A percentile compares a stretch with the other conserved stretches of the same genome.
Evolutionary conservation across 169 alveolate species (phyloP).

Genomic region (Eimeria sp.): DNA sequence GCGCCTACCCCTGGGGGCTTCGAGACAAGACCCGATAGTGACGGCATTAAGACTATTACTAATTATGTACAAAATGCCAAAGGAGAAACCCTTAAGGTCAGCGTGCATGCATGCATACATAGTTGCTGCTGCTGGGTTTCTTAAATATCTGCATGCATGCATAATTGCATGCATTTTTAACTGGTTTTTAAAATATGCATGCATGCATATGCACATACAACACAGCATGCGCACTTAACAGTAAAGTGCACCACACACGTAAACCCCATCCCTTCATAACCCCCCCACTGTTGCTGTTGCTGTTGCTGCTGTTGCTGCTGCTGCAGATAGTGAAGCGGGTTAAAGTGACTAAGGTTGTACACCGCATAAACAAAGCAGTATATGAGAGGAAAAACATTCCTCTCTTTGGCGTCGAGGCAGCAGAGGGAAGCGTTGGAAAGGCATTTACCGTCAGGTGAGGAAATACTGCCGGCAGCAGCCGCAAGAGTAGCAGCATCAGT

Average conservation of each 20-base stretch:
- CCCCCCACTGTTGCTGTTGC: neutral
- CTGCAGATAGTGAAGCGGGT: slow-evolving; percentile 89
- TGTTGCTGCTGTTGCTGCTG: slow-evolving; percentile 10
- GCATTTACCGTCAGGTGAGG: slow-evolving; percentile 49
- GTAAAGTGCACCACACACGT: neutral
- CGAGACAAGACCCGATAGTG: slow-evolving; percentile 67
- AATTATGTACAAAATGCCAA: slow-evolving; percentile 87
- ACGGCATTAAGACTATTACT: slow-evolving; percentile 90
- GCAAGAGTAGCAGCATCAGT: neutral
- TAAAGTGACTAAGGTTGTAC: slow-evolving; percentile 86
- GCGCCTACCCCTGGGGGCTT: slow-evolving; percentile 65
- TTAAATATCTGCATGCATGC: neutral
- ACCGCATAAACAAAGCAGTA: slow-evolving; percentile 87
- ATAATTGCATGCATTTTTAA: neutral
- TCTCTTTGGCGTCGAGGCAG: slow-evolving; percentile 85
- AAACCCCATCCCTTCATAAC: neutral
- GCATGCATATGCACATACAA: neutral
- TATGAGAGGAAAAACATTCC: slow-evolving; percentile 85
- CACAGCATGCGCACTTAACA: neutral
- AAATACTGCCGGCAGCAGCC: neutral
- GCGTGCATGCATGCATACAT: neutral
- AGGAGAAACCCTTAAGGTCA: slow-evolving; percentile 92
- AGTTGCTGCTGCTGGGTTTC: too few relatives aligned
- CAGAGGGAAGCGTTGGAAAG: slow-evolving; percentile 24
- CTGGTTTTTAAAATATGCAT: neutral